Evolutionary conservation across 2,329 filamentous ascomycete species (phyloP), one percentile per base, ranked within the genome.

Genomic region (Diaporthe sp.): DNA sequence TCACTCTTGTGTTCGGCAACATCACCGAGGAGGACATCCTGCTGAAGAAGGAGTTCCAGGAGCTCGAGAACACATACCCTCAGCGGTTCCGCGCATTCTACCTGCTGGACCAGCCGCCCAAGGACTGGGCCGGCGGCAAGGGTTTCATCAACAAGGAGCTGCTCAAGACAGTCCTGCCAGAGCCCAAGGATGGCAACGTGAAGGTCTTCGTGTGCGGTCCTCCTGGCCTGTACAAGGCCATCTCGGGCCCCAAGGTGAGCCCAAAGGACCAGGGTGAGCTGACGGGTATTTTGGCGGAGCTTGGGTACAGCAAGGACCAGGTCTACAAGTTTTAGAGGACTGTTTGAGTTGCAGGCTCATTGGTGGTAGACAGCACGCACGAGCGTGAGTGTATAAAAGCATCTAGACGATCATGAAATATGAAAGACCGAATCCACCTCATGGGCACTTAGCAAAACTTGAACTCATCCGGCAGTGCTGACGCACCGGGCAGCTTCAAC

Each of bases 121-220:
- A 94, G 86, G 89, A 89, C 75, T 98, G 95, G 95, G 84, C 85
- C 72, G 93, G 94, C 78, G 91, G 89, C 81, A 94, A 92, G 84
- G 97, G 97, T 77, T 93, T 88, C 87, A 93, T 99, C 82, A 94
- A 86, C 84, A 97, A 98, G 90, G 95, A 98, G 78, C 89, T 98
- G 74, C 87, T 99, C 81, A 98, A 98, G 93, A 96, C 94, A 68
- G 95, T 98, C 13, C 90, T 98, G 19, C 97, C 97, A 15, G 95
- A 97, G 85, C 95, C 97, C 77, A 97, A 97, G 89, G 90, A 90
- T 80, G 94, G 94, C 78, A 97, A 98, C 86, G 92, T 98, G 88
- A 98, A 98, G 92, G 85, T 98, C 77, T 98, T 99, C 81, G 95
- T 99, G 50, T 98, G 96, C 85, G 96, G 96, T 0, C 97, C 97